These are phyloP conservation scores for Coemansia biformis DNA, from an alignment of 192 early-diverging fungal species.

Conservation along the genomic window DNA sequence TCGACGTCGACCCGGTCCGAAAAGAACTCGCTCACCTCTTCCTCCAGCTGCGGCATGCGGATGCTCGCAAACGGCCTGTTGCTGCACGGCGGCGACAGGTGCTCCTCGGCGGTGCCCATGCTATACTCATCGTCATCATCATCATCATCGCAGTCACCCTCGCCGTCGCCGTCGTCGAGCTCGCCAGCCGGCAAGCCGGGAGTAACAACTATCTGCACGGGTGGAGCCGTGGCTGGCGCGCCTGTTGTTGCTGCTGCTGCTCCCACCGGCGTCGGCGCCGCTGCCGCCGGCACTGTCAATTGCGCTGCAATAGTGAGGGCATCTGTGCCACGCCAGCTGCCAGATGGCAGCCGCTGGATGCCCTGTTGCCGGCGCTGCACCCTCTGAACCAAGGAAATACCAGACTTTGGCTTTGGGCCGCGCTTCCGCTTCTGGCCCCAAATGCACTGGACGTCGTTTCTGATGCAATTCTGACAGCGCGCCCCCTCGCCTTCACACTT, in stretches of 20 bases:
- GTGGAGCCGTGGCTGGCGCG: too few species aligned
- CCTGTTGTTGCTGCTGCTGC: background rate
- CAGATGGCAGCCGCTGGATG: too few species aligned
- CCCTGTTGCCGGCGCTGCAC: background rate
- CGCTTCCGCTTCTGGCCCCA: conserved; percentile 50
- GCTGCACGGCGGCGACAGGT: background rate
- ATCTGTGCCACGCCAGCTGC: background rate
- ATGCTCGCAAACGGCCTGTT: conserved; percentile 14
- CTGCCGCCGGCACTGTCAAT: background rate
- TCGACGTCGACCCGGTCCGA: conserved; percentile 24
- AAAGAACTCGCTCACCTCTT: conserved; percentile 31
- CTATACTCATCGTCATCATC: conserved; percentile 1
- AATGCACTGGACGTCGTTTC: conserved; percentile 44
- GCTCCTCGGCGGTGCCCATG: conserved; percentile 2
- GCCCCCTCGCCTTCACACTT: conserved; percentile 47
- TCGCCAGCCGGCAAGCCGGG: too few species aligned
- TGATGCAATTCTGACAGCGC: conserved; percentile 44
- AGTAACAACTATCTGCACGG: too few species aligned
- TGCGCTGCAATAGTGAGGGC: background rate
- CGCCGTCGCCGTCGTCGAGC: background rate
- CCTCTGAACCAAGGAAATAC: background rate
- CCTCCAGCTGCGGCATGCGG: conserved; percentile 27
- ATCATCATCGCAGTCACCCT: background rate
- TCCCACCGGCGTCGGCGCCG: background rate
- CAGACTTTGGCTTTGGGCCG: conserved; percentile 44